These are phyloP conservation scores for Vicia faba DNA, from an alignment of 306 rosid genomes.

Conservation along the genomic window DNA sequence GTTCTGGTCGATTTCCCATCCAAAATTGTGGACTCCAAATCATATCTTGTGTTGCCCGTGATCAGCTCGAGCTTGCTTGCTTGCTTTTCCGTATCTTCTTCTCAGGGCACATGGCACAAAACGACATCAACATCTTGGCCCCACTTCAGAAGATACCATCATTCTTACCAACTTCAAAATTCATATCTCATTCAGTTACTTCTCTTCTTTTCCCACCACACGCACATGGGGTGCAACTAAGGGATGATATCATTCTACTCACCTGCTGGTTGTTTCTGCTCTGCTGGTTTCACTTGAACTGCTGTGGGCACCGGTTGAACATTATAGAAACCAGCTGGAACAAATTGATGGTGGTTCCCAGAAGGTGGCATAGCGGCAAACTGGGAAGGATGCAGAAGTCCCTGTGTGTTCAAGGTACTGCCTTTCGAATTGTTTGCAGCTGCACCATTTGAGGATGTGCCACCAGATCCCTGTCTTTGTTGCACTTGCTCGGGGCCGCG, in stretches of 20 bases:
- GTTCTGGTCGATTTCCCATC: conserved; percentile 40
- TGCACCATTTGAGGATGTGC: conserved; percentile 58
- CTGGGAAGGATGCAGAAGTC: conserved; percentile 70
- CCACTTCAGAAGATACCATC: conserved; percentile 37
- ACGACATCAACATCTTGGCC: conserved; percentile 30
- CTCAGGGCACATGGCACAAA: conserved; percentile 35
- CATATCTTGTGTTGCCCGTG: conserved; percentile 26
- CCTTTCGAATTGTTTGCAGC: conserved; percentile 59
- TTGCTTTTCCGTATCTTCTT: conserved; percentile 41
- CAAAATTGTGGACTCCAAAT: conserved; percentile 64
- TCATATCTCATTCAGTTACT: conserved; percentile 1
- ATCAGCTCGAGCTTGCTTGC: conserved; percentile 22
- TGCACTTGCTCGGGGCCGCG: conserved; percentile 74
- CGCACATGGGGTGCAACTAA: conserved; percentile 27
- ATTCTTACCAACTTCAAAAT: conserved; percentile 35
- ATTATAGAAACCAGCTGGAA: conserved; percentile 62
- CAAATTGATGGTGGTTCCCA: conserved; percentile 68
- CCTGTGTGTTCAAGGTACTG: conserved; percentile 53
- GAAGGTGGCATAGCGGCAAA: conserved; percentile 57
- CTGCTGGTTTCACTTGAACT: conserved; percentile 84
- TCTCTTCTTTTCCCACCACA: conserved; percentile 16
- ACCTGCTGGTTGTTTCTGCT: conserved; percentile 95
- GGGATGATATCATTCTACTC: conserved; percentile 57
- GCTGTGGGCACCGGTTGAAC: conserved; percentile 65
- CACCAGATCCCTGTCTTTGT: conserved; percentile 58